phyloP scores from a whole-genome alignment of 805 yeast species.

The Pichia nakasei region DNA sequence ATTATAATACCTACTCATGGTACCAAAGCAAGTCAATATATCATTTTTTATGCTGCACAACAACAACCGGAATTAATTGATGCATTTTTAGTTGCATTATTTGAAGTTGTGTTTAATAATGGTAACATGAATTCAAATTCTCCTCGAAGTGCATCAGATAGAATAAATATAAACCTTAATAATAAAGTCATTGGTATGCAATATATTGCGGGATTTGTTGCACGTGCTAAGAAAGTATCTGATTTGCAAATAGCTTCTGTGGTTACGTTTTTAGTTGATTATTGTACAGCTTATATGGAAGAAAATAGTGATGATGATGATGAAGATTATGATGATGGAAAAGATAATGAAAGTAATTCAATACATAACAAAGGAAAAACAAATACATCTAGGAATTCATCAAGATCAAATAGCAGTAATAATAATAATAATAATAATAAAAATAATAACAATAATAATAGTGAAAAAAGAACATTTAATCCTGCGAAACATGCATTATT shows the following conservation, averaged over 20 bases:
- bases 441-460: too few relatives aligned
- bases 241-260: conserved; percentile 72
- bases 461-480: conserved; percentile 1
- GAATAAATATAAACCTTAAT: not conserved
- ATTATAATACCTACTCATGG: conserved; percentile 87
- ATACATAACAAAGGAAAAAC: not conserved
- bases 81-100: conserved; percentile 68
- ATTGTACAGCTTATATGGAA: conserved; percentile 72
- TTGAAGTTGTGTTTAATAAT: conserved; percentile 71
- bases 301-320: conserved; percentile 82
- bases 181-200: conserved; percentile 82
- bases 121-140: conserved; percentile 6
- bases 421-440: too few relatives aligned
- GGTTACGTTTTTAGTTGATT: conserved; percentile 69
- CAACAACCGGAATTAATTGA: conserved; percentile 76
- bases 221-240: conserved; percentile 70
- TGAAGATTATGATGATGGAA: conserved; percentile 13
- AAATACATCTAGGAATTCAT: not conserved
- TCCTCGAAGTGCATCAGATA: not conserved
- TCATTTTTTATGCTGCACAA: conserved; percentile 75
- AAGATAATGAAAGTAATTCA: not conserved
- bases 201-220: conserved; percentile 81
- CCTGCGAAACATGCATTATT: conserved; percentile 30
- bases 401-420: not conserved
- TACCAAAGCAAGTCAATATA: conserved; percentile 80